Evolutionary conservation across 257 asterid species (phyloP).

Genomic region (Henckelia pumila): DNA sequence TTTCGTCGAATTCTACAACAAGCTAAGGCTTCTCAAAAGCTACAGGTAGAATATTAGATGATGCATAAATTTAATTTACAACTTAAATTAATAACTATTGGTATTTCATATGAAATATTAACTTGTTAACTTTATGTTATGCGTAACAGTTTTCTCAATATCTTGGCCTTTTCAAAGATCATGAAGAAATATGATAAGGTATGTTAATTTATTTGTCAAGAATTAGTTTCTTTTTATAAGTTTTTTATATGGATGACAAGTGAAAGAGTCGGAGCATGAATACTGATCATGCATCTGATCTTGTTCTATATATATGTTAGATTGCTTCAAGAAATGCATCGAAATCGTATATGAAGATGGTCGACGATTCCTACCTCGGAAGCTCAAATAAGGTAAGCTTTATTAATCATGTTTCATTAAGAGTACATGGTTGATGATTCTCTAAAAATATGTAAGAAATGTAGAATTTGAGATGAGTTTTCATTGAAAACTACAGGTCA

Average conservation of each 20-base stretch:
- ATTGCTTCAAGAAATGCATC: conserved; percentile 46
- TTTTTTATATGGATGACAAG: neutral
- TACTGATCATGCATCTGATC: neutral
- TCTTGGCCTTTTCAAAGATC: conserved; percentile 52
- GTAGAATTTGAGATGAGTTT: neutral
- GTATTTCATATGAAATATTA: neutral
- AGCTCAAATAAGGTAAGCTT: conserved; percentile 54
- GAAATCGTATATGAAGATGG: conserved; percentile 49
- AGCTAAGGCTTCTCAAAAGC: conserved; percentile 48
- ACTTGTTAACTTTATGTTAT: conserved; percentile 5
- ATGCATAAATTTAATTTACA: too few relatives aligned
- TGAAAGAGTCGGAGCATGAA: neutral
- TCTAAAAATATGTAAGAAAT: neutral
- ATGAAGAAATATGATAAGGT: conserved; percentile 69
- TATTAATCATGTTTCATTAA: neutral
- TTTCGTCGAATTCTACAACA: conserved; percentile 45
- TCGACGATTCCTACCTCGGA: conserved; percentile 51
- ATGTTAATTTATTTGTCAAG: neutral
- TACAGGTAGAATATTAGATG: conserved; percentile 33
- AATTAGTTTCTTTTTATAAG: neutral
- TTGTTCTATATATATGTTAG: conserved; percentile 26
- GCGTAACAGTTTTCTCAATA: conserved; percentile 49
- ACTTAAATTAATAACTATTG: neutral
- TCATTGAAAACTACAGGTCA: conserved; percentile 33
- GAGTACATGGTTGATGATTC: neutral